phyloP scores from a whole-genome alignment of 2,329 filamentous ascomycete genomes.

The Trichoderma koningii region DNA sequence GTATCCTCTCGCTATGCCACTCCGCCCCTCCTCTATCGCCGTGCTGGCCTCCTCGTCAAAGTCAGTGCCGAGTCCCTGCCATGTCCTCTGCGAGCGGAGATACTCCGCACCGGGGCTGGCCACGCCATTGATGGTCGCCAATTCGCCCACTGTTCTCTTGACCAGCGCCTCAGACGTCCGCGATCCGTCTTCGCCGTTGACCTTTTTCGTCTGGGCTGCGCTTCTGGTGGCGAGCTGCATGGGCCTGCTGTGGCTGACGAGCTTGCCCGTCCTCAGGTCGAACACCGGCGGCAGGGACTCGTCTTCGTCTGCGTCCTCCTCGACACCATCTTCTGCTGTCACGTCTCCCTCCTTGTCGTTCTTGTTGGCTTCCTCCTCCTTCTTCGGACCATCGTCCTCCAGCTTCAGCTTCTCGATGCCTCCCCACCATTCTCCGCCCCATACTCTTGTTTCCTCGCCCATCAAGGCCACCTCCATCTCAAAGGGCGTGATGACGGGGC shows the following conservation, averaged over 20 bases:
- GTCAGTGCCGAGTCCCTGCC: slow-evolving; percentile 89
- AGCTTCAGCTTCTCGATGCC: slow-evolving; percentile 74
- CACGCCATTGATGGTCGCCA: slow-evolving; percentile 80
- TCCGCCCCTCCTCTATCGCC: slow-evolving; percentile 79
- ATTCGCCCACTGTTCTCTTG: slow-evolving; percentile 61
- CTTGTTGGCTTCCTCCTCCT: slow-evolving; percentile 3
- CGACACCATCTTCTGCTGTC: slow-evolving; percentile 39
- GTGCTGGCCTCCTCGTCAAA: slow-evolving; percentile 66
- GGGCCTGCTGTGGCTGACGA: slow-evolving; percentile 76
- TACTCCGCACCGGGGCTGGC: slow-evolving; percentile 92
- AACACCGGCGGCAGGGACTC: slow-evolving; percentile 86
- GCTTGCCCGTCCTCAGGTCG: slow-evolving; percentile 83
- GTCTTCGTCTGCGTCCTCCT: slow-evolving; percentile 57
- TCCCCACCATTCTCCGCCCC: slow-evolving; percentile 86
- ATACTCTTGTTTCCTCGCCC: slow-evolving; percentile 73
- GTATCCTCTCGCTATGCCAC: slow-evolving; percentile 88
- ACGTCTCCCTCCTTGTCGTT: slow-evolving; percentile 32
- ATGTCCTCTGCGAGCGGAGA: slow-evolving; percentile 78
- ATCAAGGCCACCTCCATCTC: slow-evolving; percentile 79
- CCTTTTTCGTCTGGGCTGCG: slow-evolving; percentile 32
- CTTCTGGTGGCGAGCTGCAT: slow-evolving; percentile 54
- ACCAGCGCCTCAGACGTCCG: slow-evolving; percentile 49
- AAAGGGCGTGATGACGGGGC: slow-evolving; percentile 91
- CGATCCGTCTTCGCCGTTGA: slow-evolving; percentile 27
- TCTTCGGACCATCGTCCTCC: slow-evolving; percentile 27